Evolutionary conservation across 768 basidiomycete genomes (phyloP).

Genomic region (Boletus reticuloceps): DNA sequence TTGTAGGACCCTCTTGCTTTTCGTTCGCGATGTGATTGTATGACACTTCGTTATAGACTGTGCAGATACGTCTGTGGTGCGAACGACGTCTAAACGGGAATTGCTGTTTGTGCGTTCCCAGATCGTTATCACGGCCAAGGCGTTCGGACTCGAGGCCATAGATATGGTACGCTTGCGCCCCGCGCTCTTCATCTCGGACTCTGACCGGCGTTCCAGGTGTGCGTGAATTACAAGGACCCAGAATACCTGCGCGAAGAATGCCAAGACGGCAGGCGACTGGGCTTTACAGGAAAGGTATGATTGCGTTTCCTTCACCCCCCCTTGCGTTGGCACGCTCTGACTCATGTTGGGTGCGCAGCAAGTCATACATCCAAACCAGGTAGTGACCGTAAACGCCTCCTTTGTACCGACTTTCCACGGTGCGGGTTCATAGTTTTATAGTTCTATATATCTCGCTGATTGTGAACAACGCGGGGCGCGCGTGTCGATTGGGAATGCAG

Average conservation of each 20-base stretch:
- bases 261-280: conserved; percentile 72
- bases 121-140: conserved; percentile 78
- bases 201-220: conserved; percentile 52
- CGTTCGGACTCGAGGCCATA: conserved; percentile 80
- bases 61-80: conserved; percentile 80
- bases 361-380: conserved; percentile 90
- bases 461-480: not conserved
- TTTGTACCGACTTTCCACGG: conserved; percentile 77
- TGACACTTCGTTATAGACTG: conserved; percentile 57
- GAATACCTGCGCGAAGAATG: conserved; percentile 71
- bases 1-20: conserved; percentile 46
- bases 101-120: conserved; percentile 81
- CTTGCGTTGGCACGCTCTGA: not conserved
- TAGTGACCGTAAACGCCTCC: conserved; percentile 70
- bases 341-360: conserved; percentile 49
- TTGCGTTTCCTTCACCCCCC: not conserved
- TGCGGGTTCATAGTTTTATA: conserved; percentile 23
- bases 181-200: not conserved
- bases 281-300: conserved; percentile 86
- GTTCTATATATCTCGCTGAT: not conserved
- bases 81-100: conserved; percentile 72
- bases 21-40: not conserved
- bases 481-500: conserved; percentile 35
- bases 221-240: conserved; percentile 80
- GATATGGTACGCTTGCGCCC: conserved; percentile 61